A percentile compares a stretch with the other conserved stretches of the same genome.
phyloP scores from a whole-genome alignment of 2,329 filamentous ascomycete species.

The Sclerotinia borealis region DNA sequence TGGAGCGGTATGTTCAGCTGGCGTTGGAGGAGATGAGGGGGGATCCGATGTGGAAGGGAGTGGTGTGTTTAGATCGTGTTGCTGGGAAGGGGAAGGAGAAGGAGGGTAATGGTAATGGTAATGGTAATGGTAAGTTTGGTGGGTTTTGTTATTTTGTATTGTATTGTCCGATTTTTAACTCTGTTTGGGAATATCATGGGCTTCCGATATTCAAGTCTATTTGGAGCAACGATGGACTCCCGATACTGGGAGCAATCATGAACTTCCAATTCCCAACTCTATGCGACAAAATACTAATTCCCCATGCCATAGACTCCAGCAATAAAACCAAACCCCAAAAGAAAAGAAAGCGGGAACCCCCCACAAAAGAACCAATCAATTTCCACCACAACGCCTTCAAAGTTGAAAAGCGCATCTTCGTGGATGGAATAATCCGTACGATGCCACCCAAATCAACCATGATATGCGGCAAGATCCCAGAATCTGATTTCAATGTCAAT shows the following conservation, averaged over 20 bases:
- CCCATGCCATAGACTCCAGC: constrained; percentile 2
- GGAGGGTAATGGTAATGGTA: no score
- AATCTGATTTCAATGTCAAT: no score
- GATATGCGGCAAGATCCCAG: not conserved
- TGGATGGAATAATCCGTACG: not conserved
- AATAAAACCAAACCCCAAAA: no score
- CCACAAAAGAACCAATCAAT: not conserved
- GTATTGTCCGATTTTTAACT: no score
- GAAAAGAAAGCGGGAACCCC: not conserved
- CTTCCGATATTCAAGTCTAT: not conserved
- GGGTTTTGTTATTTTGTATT: no score
- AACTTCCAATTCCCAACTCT: not conserved
- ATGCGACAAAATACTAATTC: no score
- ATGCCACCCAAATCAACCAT: not conserved
- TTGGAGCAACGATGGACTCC: not conserved
- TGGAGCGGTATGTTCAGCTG: constrained; percentile 27
- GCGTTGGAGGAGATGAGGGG: constrained; percentile 22
- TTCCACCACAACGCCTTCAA: not conserved
- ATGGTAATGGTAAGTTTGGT: not conserved
- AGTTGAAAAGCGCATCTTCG: not conserved
- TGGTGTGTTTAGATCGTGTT: constrained; percentile 23
- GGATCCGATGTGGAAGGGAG: constrained; percentile 30
- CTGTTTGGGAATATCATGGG: no score
- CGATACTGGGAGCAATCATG: not conserved
- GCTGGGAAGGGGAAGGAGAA: constrained; percentile 6